phyloP scores from a whole-genome alignment of 345 rosid genomes.

The Erysimum cheiranthoides region DNA sequence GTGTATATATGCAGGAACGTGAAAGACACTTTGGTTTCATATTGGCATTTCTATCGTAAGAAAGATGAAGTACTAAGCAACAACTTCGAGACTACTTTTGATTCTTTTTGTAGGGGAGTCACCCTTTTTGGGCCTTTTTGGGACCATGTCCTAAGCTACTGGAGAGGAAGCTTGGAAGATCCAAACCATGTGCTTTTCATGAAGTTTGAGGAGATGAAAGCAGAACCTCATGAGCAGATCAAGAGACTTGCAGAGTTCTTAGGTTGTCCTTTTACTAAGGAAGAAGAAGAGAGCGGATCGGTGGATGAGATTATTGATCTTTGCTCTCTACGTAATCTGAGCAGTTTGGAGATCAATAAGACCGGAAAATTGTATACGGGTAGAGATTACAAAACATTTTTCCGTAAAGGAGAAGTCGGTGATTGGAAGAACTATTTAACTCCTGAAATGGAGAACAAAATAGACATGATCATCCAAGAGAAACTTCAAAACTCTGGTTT shows the following conservation, averaged over 20 bases:
- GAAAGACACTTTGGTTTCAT: not conserved
- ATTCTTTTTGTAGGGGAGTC: not conserved
- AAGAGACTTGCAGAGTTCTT: not conserved
- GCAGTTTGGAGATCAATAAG: not conserved
- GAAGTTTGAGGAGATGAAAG: not conserved
- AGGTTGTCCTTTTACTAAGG: not conserved
- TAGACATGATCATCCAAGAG: constrained; percentile 1
- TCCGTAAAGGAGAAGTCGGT: not conserved
- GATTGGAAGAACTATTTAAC: not conserved
- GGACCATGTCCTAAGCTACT: not conserved
- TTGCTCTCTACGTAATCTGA: constrained; percentile 2
- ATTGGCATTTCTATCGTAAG: not conserved
- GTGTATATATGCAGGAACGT: not conserved
- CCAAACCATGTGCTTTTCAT: not conserved
- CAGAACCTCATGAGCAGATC: not conserved
- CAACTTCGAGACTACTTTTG: not conserved
- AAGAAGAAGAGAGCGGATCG: not conserved
- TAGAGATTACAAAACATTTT: not conserved
- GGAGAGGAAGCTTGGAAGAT: constrained; percentile 4
- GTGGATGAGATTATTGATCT: not conserved
- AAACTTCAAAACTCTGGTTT: not conserved
- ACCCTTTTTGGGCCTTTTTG: not conserved
- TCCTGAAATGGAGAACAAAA: not conserved
- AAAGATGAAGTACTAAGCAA: not conserved
- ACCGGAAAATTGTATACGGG: not conserved